These are phyloP conservation scores for Arabis hirsuta DNA, from an alignment of 345 rosid genomes.

Conservation along the genomic window DNA sequence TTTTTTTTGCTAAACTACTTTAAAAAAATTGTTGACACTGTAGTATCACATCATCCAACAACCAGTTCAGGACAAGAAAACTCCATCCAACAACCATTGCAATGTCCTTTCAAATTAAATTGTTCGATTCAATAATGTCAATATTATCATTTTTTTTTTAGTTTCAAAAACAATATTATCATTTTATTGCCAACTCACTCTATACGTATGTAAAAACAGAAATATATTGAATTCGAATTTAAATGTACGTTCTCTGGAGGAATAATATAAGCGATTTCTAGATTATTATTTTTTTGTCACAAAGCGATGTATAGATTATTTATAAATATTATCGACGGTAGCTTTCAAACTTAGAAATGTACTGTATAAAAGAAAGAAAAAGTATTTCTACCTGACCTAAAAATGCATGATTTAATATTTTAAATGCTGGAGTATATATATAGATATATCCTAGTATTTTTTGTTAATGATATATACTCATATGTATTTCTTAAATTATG, in stretches of 20 bases:
- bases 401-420: no score
- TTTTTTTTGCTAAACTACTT: no score
- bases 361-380: no score
- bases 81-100: constrained; percentile 39
- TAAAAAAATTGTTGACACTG: constrained; percentile 18
- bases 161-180: constrained; percentile 15
- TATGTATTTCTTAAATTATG: background rate
- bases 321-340: background rate
- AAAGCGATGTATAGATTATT: no score
- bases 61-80: background rate
- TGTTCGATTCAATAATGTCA: constrained; percentile 8
- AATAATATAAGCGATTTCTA: background rate
- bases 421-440: no score
- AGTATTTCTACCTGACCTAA: no score
- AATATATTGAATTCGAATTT: constrained; percentile 2
- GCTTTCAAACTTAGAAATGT: no score
- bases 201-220: constrained; percentile 2
- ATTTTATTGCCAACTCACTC: constrained; percentile 26
- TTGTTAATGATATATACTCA: background rate
- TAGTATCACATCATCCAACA: constrained; percentile 43
- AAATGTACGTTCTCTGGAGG: background rate
- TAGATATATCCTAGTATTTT: no score
- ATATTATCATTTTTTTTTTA: constrained; percentile 15
- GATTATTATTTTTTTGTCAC: no score
- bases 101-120: constrained; percentile 43